A percentile compares a stretch with the other conserved stretches of the same genome.
Evolutionary conservation across 2,329 filamentous ascomycete species (phyloP).

Genomic region (Colletotrichum sublineola): DNA sequence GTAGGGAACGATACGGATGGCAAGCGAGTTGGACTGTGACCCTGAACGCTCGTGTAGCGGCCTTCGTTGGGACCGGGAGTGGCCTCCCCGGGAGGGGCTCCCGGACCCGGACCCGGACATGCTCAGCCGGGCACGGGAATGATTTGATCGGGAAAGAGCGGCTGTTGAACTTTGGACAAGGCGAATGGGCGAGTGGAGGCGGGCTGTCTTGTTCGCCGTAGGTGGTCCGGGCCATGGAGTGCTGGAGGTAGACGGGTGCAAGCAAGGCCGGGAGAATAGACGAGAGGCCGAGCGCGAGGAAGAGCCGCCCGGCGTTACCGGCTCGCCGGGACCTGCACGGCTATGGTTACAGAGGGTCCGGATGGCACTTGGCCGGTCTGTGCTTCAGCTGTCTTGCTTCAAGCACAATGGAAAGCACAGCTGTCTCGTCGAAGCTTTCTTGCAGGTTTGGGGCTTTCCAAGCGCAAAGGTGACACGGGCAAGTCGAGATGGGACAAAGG

Average conservation of each 20-base stretch:
- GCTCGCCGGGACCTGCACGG: conserved; percentile 19
- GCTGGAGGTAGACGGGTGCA: conserved; percentile 11
- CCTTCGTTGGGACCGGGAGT: conserved; percentile 48
- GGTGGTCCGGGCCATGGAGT: conserved; percentile 32
- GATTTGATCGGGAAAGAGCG: background rate
- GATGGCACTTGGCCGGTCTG: conserved; percentile 26
- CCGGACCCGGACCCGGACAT: conserved; percentile 48
- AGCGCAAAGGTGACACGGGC: background rate
- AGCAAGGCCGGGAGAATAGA: background rate
- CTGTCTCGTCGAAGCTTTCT: background rate
- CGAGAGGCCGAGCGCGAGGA: conserved; percentile 9
- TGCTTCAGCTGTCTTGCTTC: conserved; percentile 22
- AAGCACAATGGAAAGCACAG: background rate
- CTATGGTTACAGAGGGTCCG: background rate
- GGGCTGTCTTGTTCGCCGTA: conserved; percentile 5
- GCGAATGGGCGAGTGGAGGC: conserved; percentile 39
- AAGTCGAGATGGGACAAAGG: background rate
- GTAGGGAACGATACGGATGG: conserved; percentile 64
- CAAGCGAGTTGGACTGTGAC: conserved; percentile 57
- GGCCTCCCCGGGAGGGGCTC: conserved; percentile 39
- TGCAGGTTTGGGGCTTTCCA: background rate
- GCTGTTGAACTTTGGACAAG: background rate
- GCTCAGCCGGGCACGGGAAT: conserved; percentile 39
- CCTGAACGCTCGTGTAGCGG: conserved; percentile 57
- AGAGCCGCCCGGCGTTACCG: conserved; percentile 11